Base-by-base conservation (phyloP, 805 yeast genomes). In the Barnettozyma sucrosica region DNA sequence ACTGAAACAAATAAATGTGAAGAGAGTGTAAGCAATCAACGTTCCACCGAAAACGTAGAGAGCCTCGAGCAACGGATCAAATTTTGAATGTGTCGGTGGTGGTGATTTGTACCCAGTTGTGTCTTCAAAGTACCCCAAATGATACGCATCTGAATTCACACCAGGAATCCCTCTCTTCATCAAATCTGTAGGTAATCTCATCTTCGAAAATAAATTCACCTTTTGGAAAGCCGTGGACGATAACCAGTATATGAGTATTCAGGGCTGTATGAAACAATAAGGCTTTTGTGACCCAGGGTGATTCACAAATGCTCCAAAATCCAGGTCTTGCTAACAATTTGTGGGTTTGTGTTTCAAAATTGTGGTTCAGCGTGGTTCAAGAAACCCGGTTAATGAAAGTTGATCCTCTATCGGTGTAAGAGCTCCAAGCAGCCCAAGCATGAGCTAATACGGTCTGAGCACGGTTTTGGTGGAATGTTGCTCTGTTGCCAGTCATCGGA, bases 101-200 rank as follows among this genome's bases (percentile, higher is more conserved):
- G 21, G 23, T 2, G 46, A 28, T 30, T 48, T 42, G 24, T 53
- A 50, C 2, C 49, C 26, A 2, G 65, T 54, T n/a, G 18, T 41
- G 39, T 56, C 64, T 36, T 61, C 65, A 39, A 61, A 56, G 47
- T 46, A 61, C 5, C 59, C 64, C n/a, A 58, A 45, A 47, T 61
- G 66, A 41, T 55, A 59, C 1, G 54, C 49, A 42, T 61, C 63
- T 7, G 64, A 52, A 19, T 43, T 44, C 7, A 60, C 58, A 8
- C 65, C 65, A 6, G 65, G 65, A 23, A 62, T 55, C 1, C 54
- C 57, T 39, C 63, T 46, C 43, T 32, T 51, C 37, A 9, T 11
- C 19, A 44, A 24, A 14, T 13, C 36, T n/a, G 25, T n/a, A 7
- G 32, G 30, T 33, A 36, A 33, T 18, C 33, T 25, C 30, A n/a